Conservation (phyloP, 2,329 filamentous ascomycete species). For the Aspergillus costaricaensis region DNA sequence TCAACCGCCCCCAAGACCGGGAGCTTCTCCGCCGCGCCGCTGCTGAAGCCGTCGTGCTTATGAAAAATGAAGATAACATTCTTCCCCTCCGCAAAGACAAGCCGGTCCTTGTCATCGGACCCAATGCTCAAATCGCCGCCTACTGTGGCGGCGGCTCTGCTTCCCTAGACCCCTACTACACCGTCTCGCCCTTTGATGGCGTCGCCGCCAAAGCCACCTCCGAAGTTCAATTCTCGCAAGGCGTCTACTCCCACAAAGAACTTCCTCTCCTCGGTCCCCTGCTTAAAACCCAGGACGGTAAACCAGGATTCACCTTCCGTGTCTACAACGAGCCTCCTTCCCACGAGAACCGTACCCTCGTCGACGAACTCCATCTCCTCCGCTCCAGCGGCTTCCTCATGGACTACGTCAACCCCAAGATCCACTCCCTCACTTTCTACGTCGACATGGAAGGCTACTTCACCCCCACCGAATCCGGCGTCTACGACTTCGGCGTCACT, state of each 20-base stretch:
- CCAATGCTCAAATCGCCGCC: conserved; percentile 52
- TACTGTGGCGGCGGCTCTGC: conserved; percentile 67
- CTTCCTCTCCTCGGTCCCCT: conserved; percentile 60
- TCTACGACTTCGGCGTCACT: conserved; percentile 67
- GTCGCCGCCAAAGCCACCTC: conserved; percentile 39
- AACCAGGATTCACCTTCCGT: conserved; percentile 62
- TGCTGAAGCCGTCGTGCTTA: conserved; percentile 69
- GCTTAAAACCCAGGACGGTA: conserved; percentile 55
- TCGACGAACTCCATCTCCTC: conserved; percentile 54
- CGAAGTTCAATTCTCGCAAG: conserved; percentile 56
- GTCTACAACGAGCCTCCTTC: conserved; percentile 63
- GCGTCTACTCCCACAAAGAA: conserved; percentile 66
- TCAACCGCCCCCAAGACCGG: conserved; percentile 63
- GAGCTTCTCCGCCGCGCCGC: conserved; percentile 66
- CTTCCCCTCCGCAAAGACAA: conserved; percentile 58
- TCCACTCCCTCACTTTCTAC: conserved; percentile 58
- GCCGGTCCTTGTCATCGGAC: conserved; percentile 56
- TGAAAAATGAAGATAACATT: conserved; percentile 69
- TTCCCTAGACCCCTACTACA: conserved; percentile 51
- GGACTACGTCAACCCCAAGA: conserved; percentile 57
- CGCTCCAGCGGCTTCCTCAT: conserved; percentile 51
- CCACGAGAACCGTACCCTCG: conserved; percentile 48
- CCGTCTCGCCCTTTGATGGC: conserved; percentile 48
- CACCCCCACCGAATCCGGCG: conserved; percentile 60
- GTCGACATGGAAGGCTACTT: conserved; percentile 63